These are phyloP conservation scores for Spencermartinsiella europaea DNA, from an alignment of 805 yeast species.

Conservation along the genomic window DNA sequence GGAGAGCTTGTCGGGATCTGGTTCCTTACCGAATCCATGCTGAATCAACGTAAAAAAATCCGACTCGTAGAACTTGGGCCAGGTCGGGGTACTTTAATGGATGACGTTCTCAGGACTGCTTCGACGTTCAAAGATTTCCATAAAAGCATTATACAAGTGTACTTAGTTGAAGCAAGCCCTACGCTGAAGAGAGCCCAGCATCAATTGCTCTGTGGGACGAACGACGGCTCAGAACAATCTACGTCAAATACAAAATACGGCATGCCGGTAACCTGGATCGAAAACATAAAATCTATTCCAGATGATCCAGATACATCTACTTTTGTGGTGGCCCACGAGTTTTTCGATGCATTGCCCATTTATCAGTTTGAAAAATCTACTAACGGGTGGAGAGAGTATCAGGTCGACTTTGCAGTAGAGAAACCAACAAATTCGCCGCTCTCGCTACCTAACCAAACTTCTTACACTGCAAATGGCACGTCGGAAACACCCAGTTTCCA, in stretches of 20 bases:
- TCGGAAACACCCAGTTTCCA: slow-evolving; percentile 39
- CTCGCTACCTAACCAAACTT: slow-evolving; percentile 25
- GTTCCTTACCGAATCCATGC: slow-evolving; percentile 45
- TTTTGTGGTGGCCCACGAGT: slow-evolving; percentile 76
- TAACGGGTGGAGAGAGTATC: slow-evolving; percentile 73
- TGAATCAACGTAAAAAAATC: slow-evolving; percentile 45
- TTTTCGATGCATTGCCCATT: slow-evolving; percentile 81
- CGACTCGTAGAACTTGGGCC: slow-evolving; percentile 78
- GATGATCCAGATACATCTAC: slow-evolving; percentile 39
- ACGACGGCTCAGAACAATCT: slow-evolving; percentile 20
- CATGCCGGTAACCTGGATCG: slow-evolving; percentile 39
- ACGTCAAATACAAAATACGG: slow-evolving; percentile 45
- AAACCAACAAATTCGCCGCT: slow-evolving; percentile 16
- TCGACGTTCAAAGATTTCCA: slow-evolving; percentile 33
- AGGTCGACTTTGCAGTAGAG: slow-evolving; percentile 50
- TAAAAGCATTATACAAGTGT: slow-evolving; percentile 33
- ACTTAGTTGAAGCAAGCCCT: slow-evolving; percentile 68
- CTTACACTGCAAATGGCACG: slow-evolving; percentile 7
- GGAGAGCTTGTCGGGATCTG: slow-evolving; percentile 83
- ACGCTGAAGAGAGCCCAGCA: slow-evolving; percentile 56
- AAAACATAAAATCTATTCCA: slow-evolving; percentile 30
- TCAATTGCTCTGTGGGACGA: slow-evolving; percentile 37
- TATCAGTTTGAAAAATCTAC: slow-evolving; percentile 54
- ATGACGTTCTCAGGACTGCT: slow-evolving; percentile 46
- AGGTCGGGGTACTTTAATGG: slow-evolving; percentile 75